A percentile compares a stretch with the other conserved stretches of the same genome.
Conservation (phyloP, 2,329 filamentous ascomycete genomes). For the Xylaria sp. region DNA sequence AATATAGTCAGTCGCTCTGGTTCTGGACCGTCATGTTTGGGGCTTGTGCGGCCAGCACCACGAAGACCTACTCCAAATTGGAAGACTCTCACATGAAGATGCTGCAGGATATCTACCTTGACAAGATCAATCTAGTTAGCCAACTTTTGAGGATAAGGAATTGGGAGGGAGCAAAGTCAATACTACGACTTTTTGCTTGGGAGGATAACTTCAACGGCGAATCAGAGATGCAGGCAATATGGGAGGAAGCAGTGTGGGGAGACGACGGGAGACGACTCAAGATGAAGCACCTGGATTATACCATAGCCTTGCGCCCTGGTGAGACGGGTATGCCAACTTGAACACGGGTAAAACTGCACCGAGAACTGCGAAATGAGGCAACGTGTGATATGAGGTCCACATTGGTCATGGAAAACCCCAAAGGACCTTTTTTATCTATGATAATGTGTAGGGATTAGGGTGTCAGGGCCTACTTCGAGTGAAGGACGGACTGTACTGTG, state of each 20-base stretch:
- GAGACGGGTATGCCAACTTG: conserved; percentile 21
- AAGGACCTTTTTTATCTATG: not conserved
- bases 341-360: conserved; percentile 2
- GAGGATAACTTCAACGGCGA: conserved; percentile 55
- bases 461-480: not conserved
- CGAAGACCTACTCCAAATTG: conserved; percentile 49
- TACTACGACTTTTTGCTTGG: conserved; percentile 54
- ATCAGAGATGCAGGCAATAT: conserved; percentile 53
- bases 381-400: not conserved
- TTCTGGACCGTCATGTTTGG: conserved; percentile 60
- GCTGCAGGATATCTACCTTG: conserved; percentile 53
- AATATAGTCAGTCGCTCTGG: conserved; percentile 57
- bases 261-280: conserved; percentile 37
- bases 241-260: conserved; percentile 54
- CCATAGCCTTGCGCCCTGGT: conserved; percentile 23
- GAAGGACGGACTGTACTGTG: conserved; percentile 9
- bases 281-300: conserved; percentile 30
- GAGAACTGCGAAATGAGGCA: conserved; percentile 14
- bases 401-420: conserved; percentile 5
- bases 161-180: conserved; percentile 53
- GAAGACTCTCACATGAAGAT: conserved; percentile 53
- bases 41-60: conserved; percentile 54
- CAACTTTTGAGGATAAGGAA: conserved; percentile 51
- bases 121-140: conserved; percentile 55
- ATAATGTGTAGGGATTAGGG: not conserved